Conservation (phyloP, 2,329 filamentous ascomycete genomes). For the Xylaria sp. region DNA sequence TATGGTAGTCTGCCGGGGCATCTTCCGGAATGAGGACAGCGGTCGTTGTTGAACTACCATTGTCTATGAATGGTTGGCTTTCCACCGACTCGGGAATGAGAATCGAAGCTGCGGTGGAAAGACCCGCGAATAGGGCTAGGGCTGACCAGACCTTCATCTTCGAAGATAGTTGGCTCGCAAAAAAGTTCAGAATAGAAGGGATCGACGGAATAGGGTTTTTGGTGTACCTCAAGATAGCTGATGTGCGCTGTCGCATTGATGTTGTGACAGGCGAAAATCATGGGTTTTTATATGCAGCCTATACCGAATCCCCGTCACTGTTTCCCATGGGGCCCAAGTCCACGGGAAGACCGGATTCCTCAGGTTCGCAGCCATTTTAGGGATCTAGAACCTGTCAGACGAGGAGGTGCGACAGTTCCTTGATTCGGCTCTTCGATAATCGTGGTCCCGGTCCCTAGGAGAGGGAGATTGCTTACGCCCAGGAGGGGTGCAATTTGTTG, state of each 20-base stretch:
- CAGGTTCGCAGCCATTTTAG: constrained; percentile 19
- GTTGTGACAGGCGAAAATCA: constrained; percentile 7
- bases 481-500: constrained; percentile 28
- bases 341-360: constrained; percentile 7
- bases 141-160: constrained; percentile 38
- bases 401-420: constrained; percentile 28
- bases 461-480: constrained; percentile 21
- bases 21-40: background rate
- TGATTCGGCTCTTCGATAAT: constrained; percentile 29
- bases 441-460: constrained; percentile 23
- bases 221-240: constrained; percentile 27
- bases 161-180: background rate
- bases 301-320: background rate
- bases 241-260: constrained; percentile 18
- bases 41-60: background rate
- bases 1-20: constrained; percentile 32
- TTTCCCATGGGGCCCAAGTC: constrained; percentile 3
- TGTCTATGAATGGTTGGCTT: constrained; percentile 21
- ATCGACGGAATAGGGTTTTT: constrained; percentile 11
- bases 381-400: constrained; percentile 35
- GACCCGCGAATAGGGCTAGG: constrained; percentile 35
- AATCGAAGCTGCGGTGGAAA: constrained; percentile 33
- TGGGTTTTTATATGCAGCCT: constrained; percentile 15
- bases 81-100: constrained; percentile 17
- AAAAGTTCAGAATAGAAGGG: background rate